Conservation (phyloP, 371 early-diverging fungal species). For the Nematocida minor region DNA sequence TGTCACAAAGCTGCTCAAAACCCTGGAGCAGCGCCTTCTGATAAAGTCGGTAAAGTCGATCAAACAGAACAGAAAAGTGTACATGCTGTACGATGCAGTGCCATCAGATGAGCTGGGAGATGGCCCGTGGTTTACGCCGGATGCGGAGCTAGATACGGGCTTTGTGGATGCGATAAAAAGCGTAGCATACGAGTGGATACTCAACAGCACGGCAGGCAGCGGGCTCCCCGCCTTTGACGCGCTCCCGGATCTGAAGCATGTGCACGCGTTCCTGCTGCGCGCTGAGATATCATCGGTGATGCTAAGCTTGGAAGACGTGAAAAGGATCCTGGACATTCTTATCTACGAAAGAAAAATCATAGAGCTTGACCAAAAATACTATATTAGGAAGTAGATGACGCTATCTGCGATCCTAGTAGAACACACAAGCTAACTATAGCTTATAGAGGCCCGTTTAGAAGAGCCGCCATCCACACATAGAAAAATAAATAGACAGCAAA, state of each 20-base stretch:
- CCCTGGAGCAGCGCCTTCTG: slow-evolving; percentile 73
- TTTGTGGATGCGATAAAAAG: slow-evolving; percentile 77
- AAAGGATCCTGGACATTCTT: slow-evolving; percentile 73
- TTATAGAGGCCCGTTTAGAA: no score
- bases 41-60: slow-evolving; percentile 85
- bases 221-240: slow-evolving; percentile 37
- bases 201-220: slow-evolving; percentile 66
- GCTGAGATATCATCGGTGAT: slow-evolving; percentile 65
- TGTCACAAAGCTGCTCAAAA: slow-evolving; percentile 73
- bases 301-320: slow-evolving; percentile 72
- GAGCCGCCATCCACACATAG: no score
- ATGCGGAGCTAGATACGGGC: slow-evolving; percentile 83
- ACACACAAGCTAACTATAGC: no score
- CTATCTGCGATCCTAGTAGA: no score
- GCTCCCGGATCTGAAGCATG: slow-evolving; percentile 42
- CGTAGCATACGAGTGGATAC: slow-evolving; percentile 72
- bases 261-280: slow-evolving; percentile 51
- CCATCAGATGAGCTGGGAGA: slow-evolving; percentile 88
- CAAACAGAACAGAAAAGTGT: slow-evolving; percentile 75
- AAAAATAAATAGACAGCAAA: no score
- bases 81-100: slow-evolving; percentile 78
- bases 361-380: slow-evolving; percentile 56
- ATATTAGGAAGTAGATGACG: no score
- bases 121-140: slow-evolving; percentile 83
- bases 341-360: slow-evolving; percentile 79